Evolutionary conservation across 2,329 filamentous ascomycete species (phyloP), one percentile per base, ranked within the genome.

Genomic region (Fusarium sp.): DNA sequence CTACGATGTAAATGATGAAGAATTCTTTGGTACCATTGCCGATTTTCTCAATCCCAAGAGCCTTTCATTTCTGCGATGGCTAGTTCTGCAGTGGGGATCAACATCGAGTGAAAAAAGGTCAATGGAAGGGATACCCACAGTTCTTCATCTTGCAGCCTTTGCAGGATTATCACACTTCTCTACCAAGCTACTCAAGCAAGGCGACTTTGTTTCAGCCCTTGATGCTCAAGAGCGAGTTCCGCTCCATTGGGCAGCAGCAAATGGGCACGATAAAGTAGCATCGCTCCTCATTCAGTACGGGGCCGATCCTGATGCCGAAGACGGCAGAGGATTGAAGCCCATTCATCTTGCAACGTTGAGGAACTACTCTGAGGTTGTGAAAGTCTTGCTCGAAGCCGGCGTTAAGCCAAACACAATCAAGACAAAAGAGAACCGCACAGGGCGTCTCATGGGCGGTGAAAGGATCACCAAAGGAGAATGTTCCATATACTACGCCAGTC

Each of bases 221-320:
- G 71, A 75, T 49, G 62, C 64, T 5, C 73, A 69, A 41, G 55
- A 65, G 20, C 64, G 73, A 4, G 54, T 50, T 6, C 69, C 73
- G 3, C 38, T 75, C 3, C 73, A 75, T 12, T 75, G 73, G 73
- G 73, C 73, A 2, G 69, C 73, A 14, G 7, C 9, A 7, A 75
- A 75, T 35, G 73, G 73, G 0, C 73, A 75, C 20, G 40, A n/a
- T 17, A 65, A 68, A 23, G 32, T 69, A 3, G 65, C 26, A 6
- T 44, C 58, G 2, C 33, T 75, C 5, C 67, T 75, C 8, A 33
- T 75, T 4, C 30, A 61, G 10, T 3, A 64, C 18, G 64, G 69
- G 12, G 48, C 63, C 17, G 40, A 73, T n/a, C 57, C 63, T 0
- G 40, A 75, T 45, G 27, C 61, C 5, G 53, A 23, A 18, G 73